Evolutionary conservation across 352 stramenopile species (phyloP).

Genomic region (Bremia lactucae): DNA sequence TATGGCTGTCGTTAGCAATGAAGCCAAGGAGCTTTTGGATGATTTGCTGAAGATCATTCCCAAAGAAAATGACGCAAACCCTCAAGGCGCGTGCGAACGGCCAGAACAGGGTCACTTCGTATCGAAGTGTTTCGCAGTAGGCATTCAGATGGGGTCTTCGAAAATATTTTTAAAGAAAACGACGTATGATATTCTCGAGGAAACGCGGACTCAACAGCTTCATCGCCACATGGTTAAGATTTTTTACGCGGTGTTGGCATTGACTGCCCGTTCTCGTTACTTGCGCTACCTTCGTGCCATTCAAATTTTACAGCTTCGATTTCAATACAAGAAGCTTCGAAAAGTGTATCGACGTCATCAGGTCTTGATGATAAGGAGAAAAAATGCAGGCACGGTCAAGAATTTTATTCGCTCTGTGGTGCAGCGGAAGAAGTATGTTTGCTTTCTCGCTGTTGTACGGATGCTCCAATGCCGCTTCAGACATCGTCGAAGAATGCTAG

Average conservation of each 20-base stretch:
- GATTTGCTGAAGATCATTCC: constrained; percentile 87
- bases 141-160: constrained; percentile 88
- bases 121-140: constrained; percentile 42
- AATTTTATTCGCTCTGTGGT: constrained; percentile 42
- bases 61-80: constrained; percentile 76
- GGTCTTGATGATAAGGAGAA: constrained; percentile 25
- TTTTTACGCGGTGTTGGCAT: constrained; percentile 54
- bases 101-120: constrained; percentile 60
- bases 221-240: constrained; percentile 66
- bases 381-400: constrained; percentile 43
- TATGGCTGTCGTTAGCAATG: constrained; percentile 26
- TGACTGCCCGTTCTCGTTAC: constrained; percentile 41
- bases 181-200: constrained; percentile 87
- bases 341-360: constrained; percentile 23
- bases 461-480: constrained; percentile 67
- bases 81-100: constrained; percentile 57
- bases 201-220: constrained; percentile 66
- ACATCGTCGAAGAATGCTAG: constrained; percentile 27
- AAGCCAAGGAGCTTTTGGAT: constrained; percentile 63
- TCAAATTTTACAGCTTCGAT: constrained; percentile 41
- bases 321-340: constrained; percentile 41
- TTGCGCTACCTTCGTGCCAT: constrained; percentile 47
- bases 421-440: constrained; percentile 42
- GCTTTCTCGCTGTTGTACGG: constrained; percentile 38
- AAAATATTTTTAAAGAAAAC: constrained; percentile 93